Base-by-base conservation (phyloP, 1,139 yeast genomes). In the Yamadazyma conglobata region DNA sequence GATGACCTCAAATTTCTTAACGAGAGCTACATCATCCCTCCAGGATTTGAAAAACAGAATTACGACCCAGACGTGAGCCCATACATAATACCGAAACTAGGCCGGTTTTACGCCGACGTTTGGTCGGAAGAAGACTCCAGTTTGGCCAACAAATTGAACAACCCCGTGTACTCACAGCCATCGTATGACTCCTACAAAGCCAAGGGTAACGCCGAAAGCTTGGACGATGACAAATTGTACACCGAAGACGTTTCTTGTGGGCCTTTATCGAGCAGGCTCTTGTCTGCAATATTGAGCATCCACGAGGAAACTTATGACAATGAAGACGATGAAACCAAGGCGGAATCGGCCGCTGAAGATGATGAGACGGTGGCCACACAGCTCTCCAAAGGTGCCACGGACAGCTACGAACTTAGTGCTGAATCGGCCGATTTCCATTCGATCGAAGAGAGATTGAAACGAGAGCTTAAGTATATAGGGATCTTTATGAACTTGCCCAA, bases 381-480 rank as follows among this genome's bases (percentile, higher is more conserved):
- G 36, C 44, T 67, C 16, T 32, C 55, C 54, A 38, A 54, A 56
- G 13, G 15, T 10, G 19, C 13, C 23, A 54, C 50, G 4, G 70
- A 63, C 13, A 65, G 63, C 22, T 64, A 59, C 41, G 64, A 57
- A 32, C 35, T 56, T 12, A 44, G 56, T 1, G 41, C 67, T 2
- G 72, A 65, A 24, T 46, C 52, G 1, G 58, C 52, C 25, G 96
- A 88, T 50, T 91, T 86, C 54, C 73, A 73, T 29, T 73, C 91
- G 0, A 71, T 91, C 24, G 98, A 91, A 50, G 96, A 91, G 43
- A 63, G 97, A 24, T 61, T 93, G 33, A 83, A 85, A 51, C 69
- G 95, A 25, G 98, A 93, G 54, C 67, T 93, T 46, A 79, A 84
- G 44, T 88, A 84, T 50, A 88, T 91, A 38, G 98, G 98, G 0